These are phyloP conservation scores for Scytalidium sp. DNA, from an alignment of 2,329 filamentous ascomycete species.

Conservation along the genomic window DNA sequence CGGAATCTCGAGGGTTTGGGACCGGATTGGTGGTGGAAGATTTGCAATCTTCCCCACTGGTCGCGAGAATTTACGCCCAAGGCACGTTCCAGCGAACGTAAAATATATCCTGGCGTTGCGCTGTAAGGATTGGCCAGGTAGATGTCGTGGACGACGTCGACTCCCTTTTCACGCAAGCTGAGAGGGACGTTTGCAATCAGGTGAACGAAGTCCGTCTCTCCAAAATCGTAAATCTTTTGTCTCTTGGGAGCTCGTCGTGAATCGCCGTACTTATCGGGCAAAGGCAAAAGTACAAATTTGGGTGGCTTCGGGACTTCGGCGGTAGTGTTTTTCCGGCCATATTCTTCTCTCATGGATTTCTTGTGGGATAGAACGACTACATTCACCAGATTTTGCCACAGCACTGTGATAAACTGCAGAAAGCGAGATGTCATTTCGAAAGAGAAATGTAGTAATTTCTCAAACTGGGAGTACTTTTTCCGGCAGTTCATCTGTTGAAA, in stretches of 20 bases:
- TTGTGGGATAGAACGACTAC: background rate
- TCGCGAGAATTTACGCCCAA: background rate
- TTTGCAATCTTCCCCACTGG: background rate
- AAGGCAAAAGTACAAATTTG: background rate
- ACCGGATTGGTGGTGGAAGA: background rate
- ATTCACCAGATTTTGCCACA: background rate
- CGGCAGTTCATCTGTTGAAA: slow-evolving; percentile 16
- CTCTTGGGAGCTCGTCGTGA: background rate
- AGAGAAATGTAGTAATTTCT: slow-evolving; percentile 58
- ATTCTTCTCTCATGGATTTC: background rate
- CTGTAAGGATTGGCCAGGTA: background rate
- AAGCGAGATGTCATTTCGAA: slow-evolving; percentile 61
- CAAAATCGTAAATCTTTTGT: background rate
- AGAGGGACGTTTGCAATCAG: background rate
- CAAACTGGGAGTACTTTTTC: slow-evolving; percentile 19
- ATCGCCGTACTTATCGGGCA: background rate
- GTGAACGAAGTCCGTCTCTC: background rate
- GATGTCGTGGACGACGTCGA: background rate
- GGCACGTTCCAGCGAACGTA: background rate
- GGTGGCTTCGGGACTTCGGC: background rate
- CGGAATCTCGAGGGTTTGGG: background rate
- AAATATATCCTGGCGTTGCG: background rate
- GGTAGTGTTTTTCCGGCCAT: background rate
- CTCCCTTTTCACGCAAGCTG: background rate
- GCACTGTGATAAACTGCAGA: background rate